Evolutionary conservation across 371 early-diverging fungal genomes (phyloP).

Genomic region (Mucor saturninus): DNA sequence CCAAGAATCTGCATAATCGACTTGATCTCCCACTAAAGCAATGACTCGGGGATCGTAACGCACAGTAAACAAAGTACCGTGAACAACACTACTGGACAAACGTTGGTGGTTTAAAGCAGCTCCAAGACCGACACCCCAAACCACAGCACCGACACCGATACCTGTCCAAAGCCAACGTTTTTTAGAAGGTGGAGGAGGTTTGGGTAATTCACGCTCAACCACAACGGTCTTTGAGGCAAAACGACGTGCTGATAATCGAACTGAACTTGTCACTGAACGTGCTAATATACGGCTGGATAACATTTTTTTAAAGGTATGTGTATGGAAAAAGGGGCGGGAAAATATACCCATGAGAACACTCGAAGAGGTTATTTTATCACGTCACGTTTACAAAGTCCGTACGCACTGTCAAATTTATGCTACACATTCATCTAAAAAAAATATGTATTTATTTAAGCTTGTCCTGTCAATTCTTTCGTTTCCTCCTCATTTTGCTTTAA

Average conservation of each 20-base stretch:
- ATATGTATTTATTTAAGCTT: background rate
- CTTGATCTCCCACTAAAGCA: constrained; percentile 59
- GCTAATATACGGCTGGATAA: constrained; percentile 8
- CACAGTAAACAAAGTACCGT: constrained; percentile 67
- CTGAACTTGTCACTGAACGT: background rate
- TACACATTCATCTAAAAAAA: too few relatives aligned
- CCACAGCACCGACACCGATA: constrained; percentile 55
- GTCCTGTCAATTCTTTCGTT: constrained; percentile 36
- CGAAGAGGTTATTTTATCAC: background rate
- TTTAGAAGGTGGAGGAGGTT: constrained; percentile 37
- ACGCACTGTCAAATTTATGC: background rate
- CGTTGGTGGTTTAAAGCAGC: constrained; percentile 70
- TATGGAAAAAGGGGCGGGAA: background rate
- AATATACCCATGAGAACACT: background rate
- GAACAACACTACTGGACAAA: constrained; percentile 65
- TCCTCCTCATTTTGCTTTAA: constrained; percentile 40
- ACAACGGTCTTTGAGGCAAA: constrained; percentile 36
- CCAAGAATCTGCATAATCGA: constrained; percentile 65
- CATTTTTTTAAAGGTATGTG: constrained; percentile 1
- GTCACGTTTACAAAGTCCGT: background rate
- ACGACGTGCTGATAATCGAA: constrained; percentile 6
- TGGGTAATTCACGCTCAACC: constrained; percentile 47
- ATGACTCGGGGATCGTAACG: constrained; percentile 63
- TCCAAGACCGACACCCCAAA: constrained; percentile 66
- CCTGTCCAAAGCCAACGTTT: constrained; percentile 52